phyloP scores from a whole-genome alignment of 345 rosid species.

The Populus pruinosa region DNA sequence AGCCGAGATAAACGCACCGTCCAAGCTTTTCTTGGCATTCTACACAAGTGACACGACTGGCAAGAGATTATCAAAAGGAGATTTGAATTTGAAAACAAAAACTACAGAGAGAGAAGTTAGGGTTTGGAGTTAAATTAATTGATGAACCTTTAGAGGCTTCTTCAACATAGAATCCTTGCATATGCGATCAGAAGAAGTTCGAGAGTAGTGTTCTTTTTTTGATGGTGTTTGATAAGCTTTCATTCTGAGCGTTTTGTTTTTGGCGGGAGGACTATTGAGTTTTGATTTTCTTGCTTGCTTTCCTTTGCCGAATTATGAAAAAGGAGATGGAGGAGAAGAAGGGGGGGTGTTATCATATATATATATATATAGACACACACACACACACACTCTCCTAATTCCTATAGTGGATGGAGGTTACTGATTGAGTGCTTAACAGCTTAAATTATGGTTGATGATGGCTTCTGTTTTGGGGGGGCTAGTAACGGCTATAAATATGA shows the following conservation, averaged over 20 bases:
- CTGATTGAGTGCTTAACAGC: no score
- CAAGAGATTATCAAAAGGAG: not conserved
- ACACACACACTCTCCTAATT: no score
- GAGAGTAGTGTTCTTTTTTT: constrained; percentile 6
- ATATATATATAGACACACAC: no score
- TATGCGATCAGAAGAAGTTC: not conserved
- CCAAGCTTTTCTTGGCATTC: constrained; percentile 27
- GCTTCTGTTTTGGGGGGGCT: no score
- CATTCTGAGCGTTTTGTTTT: constrained; percentile 18
- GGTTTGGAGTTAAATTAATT: not conserved
- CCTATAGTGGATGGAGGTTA: no score
- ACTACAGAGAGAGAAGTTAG: not conserved
- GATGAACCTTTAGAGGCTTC: constrained; percentile 14
- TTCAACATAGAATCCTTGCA: constrained; percentile 23
- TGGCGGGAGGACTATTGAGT: constrained; percentile 14
- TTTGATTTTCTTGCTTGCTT: no score
- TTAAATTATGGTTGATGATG: no score
- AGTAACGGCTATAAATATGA: no score
- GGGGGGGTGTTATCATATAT: no score
- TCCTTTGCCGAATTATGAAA: no score
- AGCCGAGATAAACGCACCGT: constrained; percentile 9
- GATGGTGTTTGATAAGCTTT: constrained; percentile 24
- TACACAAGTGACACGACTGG: not conserved
- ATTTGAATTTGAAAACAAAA: not conserved
- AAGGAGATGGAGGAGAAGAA: no score